Conservation (phyloP, 2,329 filamentous ascomycete species). For the Cercospora citrullina region DNA sequence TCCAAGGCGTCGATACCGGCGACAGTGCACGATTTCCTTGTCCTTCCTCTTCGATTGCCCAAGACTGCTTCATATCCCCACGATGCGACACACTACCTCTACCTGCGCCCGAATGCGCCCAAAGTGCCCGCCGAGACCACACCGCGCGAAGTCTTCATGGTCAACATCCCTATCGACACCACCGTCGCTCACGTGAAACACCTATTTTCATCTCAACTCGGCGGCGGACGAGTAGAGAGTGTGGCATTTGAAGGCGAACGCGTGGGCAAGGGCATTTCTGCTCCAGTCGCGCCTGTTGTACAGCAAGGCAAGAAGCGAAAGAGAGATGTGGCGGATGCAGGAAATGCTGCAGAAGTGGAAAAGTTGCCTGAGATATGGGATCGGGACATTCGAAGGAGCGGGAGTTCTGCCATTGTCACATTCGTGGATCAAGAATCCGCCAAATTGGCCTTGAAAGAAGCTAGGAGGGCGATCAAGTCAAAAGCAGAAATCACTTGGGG, state of each 20-base stretch:
- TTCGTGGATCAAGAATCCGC: conserved; percentile 82
- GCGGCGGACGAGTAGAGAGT: conserved; percentile 73
- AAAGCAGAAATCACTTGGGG: conserved; percentile 69
- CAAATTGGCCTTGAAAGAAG: conserved; percentile 74
- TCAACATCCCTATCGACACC: conserved; percentile 83
- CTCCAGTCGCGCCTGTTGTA: conserved; percentile 38
- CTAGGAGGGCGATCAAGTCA: conserved; percentile 58
- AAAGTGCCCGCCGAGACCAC: conserved; percentile 73
- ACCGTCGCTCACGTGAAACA: conserved; percentile 74
- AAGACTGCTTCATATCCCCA: conserved; percentile 62
- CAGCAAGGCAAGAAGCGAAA: conserved; percentile 57
- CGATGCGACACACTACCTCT: conserved; percentile 75
- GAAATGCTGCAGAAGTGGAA: conserved; percentile 47
- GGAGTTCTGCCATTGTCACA: conserved; percentile 75
- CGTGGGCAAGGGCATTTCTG: conserved; percentile 43
- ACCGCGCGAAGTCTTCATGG: conserved; percentile 80
- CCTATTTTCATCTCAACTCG: conserved; percentile 72
- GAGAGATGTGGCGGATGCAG: conserved; percentile 43
- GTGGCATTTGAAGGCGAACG: conserved; percentile 71
- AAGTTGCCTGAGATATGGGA: conserved; percentile 72
- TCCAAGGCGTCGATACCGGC: conserved; percentile 14
- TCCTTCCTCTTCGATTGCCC: conserved; percentile 69
- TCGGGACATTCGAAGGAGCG: conserved; percentile 67
- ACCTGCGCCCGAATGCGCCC: conserved; percentile 79
- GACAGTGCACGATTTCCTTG: conserved; percentile 62